phyloP scores from a whole-genome alignment of 345 rosid species.

The Rhodomyrtus tomentosa region DNA sequence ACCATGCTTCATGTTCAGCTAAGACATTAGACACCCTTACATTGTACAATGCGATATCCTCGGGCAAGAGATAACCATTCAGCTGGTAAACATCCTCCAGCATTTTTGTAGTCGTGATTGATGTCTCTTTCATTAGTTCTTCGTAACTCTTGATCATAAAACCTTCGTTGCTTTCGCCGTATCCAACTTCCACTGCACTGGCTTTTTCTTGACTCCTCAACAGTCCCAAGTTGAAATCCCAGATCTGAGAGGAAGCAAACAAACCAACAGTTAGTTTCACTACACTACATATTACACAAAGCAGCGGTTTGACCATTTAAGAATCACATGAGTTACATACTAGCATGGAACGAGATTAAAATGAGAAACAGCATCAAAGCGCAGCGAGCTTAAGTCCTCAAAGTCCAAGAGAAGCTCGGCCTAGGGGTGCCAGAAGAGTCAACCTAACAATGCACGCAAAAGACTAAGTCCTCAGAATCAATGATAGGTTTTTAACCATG shows the following conservation, averaged over 20 bases:
- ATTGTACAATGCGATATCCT: conserved; percentile 20
- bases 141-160: conserved; percentile 40
- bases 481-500: neutral
- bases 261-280: neutral
- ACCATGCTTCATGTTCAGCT: neutral
- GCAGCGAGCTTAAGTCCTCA: neutral
- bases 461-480: neutral
- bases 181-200: conserved; percentile 23
- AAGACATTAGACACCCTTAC: conserved; percentile 13
- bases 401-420: neutral
- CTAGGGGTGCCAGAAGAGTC: neutral
- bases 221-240: conserved; percentile 79
- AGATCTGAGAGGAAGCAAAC: conserved; percentile 34
- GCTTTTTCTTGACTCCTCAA: conserved; percentile 37
- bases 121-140: conserved; percentile 32
- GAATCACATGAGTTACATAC: neutral
- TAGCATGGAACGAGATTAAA: neutral
- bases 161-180: conserved; percentile 22
- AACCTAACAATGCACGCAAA: neutral
- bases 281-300: neutral
- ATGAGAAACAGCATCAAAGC: neutral
- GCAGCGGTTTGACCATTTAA: neutral
- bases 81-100: conserved; percentile 35
- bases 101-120: conserved; percentile 24
- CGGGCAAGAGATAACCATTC: conserved; percentile 15